phyloP scores from a whole-genome alignment of 1,284 basidiomycete species.

The Irpex sp. region DNA sequence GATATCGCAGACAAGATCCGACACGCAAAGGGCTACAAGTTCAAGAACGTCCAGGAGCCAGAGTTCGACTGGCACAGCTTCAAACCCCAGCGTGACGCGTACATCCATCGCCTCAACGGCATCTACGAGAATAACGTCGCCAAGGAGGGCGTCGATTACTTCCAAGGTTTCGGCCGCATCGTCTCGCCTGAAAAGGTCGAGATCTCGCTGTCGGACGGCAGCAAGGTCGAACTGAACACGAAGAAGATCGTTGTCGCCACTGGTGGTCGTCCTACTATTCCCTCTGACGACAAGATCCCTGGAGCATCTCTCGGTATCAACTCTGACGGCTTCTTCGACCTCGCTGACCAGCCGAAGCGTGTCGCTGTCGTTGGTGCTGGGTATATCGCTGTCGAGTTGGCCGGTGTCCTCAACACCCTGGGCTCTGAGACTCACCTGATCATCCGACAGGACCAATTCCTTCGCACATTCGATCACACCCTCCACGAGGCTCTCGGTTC shows the following conservation, averaged over 20 bases:
- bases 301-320: constrained; percentile 88
- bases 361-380: constrained; percentile 95
- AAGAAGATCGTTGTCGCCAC: constrained; percentile 83
- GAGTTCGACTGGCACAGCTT: constrained; percentile 89
- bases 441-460: constrained; percentile 85
- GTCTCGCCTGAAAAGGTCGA: constrained; percentile 60
- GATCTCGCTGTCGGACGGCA: constrained; percentile 59
- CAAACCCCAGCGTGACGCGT: constrained; percentile 93
- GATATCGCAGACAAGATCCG: constrained; percentile 84
- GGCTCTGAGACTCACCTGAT: constrained; percentile 89
- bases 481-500: constrained; percentile 85
- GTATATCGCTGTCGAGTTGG: constrained; percentile 95
- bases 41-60: constrained; percentile 47
- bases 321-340: constrained; percentile 96
- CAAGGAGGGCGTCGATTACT: constrained; percentile 87
- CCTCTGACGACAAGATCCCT: constrained; percentile 77
- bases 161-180: constrained; percentile 77
- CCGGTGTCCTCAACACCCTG: constrained; percentile 83
- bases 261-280: constrained; percentile 81
- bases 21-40: constrained; percentile 76
- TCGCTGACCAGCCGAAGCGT: constrained; percentile 86
- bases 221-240: constrained; percentile 62
- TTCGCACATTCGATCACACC: constrained; percentile 90
- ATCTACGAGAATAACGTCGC: constrained; percentile 90
- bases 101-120: constrained; percentile 86